Evolutionary conservation across 1,284 basidiomycete genomes (phyloP).

Genomic region (Apiotrichum domesticum): DNA sequence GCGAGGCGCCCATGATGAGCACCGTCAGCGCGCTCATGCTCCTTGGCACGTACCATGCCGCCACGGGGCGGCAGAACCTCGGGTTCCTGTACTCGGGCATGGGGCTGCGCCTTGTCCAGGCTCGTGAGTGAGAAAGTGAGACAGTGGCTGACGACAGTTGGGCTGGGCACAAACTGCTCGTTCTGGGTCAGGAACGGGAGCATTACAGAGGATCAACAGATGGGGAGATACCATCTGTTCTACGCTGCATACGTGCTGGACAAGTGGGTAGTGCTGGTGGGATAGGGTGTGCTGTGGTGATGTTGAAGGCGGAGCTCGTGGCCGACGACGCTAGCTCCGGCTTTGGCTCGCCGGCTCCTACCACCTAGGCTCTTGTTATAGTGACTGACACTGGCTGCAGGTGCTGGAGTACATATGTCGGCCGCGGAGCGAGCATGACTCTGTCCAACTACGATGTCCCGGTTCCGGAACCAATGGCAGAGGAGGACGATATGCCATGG

Average conservation of each 20-base stretch:
- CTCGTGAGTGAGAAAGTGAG: slow-evolving; percentile 9
- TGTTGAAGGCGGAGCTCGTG: too few relatives aligned
- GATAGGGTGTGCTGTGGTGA: too few relatives aligned
- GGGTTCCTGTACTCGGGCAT: slow-evolving; percentile 26
- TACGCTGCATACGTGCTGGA: slow-evolving; percentile 25
- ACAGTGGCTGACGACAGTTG: slow-evolving; percentile 12
- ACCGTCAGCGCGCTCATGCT: slow-evolving; percentile 32
- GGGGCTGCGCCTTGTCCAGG: slow-evolving; percentile 19
- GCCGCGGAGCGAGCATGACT: slow-evolving; percentile 17
- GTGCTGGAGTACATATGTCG: slow-evolving; percentile 30
- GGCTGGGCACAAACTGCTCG: slow-evolving; percentile 30
- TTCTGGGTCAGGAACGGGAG: slow-evolving; percentile 26
- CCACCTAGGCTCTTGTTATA: too few relatives aligned
- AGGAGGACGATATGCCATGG: slow-evolving; percentile 19
- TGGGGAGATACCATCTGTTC: slow-evolving; percentile 25
- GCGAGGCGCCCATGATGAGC: slow-evolving; percentile 29
- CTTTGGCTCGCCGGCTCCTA: too few relatives aligned
- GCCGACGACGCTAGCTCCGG: too few relatives aligned
- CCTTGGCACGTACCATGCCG: slow-evolving; percentile 27
- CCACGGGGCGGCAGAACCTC: slow-evolving; percentile 19
- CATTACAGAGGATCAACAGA: slow-evolving; percentile 23
- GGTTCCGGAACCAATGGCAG: slow-evolving; percentile 8
- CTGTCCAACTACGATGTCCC: slow-evolving; percentile 22
- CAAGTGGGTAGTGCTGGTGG: slow-evolving; percentile 17
- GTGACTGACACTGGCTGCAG: not conserved